A percentile compares a stretch with the other conserved stretches of the same genome.
Conservation (phyloP, 768 basidiomycete species). For the Vararia minispora region DNA sequence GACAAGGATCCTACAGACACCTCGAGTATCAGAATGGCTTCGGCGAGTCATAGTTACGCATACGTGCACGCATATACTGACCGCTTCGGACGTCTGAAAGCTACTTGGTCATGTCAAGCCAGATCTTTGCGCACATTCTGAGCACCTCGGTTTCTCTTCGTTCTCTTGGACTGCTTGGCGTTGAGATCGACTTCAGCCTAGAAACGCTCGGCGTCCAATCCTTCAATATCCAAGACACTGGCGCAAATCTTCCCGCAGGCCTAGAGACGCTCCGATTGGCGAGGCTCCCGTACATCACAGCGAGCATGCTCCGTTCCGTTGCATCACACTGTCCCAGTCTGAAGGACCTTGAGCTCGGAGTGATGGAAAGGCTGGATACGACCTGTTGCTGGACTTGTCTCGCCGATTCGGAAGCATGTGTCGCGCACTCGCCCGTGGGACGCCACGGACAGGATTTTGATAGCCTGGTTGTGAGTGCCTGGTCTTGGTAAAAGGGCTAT, state of each 20-base stretch:
- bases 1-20: constrained; percentile 11
- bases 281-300: constrained; percentile 46
- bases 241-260: constrained; percentile 19
- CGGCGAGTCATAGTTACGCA: constrained; percentile 16
- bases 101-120: too few relatives aligned
- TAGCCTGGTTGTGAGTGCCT: constrained; percentile 4
- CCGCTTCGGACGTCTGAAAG: constrained; percentile 7
- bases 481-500: not conserved
- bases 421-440: constrained; percentile 48
- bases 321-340: constrained; percentile 35
- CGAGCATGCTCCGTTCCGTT: constrained; percentile 34
- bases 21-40: constrained; percentile 16
- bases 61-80: constrained; percentile 9
- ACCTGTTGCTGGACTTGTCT: constrained; percentile 56
- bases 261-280: constrained; percentile 41
- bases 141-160: constrained; percentile 18
- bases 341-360: constrained; percentile 40
- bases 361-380: constrained; percentile 44
- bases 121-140: constrained; percentile 25
- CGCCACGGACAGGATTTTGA: constrained; percentile 24
- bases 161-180: too few relatives aligned
- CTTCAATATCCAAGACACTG: constrained; percentile 13
- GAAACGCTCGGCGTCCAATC: constrained; percentile 17
- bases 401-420: constrained; percentile 44
- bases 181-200: too few relatives aligned